Conservation (phyloP, 2,329 filamentous ascomycete genomes). For the Trichoderma cornu-damae region DNA sequence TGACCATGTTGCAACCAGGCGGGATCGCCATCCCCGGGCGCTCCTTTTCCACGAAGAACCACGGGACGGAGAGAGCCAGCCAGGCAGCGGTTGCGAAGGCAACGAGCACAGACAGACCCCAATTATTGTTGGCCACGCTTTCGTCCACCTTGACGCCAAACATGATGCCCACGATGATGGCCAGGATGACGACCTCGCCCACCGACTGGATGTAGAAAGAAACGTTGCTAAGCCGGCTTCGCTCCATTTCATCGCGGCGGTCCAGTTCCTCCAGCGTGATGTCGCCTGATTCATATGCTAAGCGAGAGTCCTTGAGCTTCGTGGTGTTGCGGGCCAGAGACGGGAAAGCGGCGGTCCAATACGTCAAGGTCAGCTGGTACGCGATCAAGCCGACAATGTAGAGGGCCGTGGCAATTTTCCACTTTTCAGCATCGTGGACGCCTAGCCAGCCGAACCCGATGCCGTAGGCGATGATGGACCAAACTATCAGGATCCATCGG, state of each 20-base stretch:
- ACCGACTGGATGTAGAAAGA: conserved; percentile 60
- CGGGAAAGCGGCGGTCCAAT: conserved; percentile 59
- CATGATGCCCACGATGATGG: conserved; percentile 60
- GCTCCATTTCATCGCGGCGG: conserved; percentile 54
- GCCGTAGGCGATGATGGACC: conserved; percentile 56
- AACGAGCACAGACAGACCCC: conserved; percentile 60
- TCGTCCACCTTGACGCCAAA: conserved; percentile 56
- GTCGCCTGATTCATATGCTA: conserved; percentile 35
- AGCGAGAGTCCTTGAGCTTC: conserved; percentile 31
- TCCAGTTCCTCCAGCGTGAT: conserved; percentile 58
- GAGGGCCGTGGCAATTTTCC: conserved; percentile 55
- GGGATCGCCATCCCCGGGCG: conserved; percentile 50
- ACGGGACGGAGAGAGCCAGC: conserved; percentile 59
- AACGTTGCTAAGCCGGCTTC: conserved; percentile 58
- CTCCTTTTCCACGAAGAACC: conserved; percentile 61
- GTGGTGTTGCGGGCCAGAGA: conserved; percentile 36
- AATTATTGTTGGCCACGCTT: conserved; percentile 57
- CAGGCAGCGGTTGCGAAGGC: conserved; percentile 61
- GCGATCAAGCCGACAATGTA: conserved; percentile 63
- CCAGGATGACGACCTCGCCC: conserved; percentile 57
- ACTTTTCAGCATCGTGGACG: conserved; percentile 55
- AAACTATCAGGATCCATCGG: conserved; percentile 53
- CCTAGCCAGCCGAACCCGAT: conserved; percentile 64
- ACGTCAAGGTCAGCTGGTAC: conserved; percentile 63
- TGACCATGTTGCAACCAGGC: conserved; percentile 42